phyloP scores from a whole-genome alignment of 768 basidiomycete genomes.

The Mycena polygramma region DNA sequence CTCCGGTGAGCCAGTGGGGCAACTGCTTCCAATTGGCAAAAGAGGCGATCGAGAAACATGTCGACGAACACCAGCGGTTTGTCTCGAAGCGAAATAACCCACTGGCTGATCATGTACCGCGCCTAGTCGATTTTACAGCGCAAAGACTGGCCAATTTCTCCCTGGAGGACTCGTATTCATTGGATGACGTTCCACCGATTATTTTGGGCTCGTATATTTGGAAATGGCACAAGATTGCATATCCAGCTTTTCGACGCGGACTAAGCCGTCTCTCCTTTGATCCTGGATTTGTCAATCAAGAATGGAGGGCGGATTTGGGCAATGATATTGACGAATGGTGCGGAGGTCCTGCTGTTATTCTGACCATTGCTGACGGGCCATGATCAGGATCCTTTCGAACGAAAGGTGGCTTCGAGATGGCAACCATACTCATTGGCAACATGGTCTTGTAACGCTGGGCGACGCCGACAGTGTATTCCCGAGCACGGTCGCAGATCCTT shows the following conservation, averaged over 20 bases:
- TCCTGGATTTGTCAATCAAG: not conserved
- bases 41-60: constrained; percentile 6
- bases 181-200: constrained; percentile 16
- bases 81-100: not conserved
- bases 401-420: constrained; percentile 23
- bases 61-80: not conserved
- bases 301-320: not conserved
- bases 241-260: constrained; percentile 11
- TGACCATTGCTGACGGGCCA: not conserved
- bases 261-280: not conserved
- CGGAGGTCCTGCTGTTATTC: not conserved
- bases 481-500: not conserved
- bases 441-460: constrained; percentile 20
- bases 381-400: constrained; percentile 22
- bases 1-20: constrained; percentile 14
- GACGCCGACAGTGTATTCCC: constrained; percentile 10
- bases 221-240: constrained; percentile 16
- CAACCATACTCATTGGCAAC: constrained; percentile 7
- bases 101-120: not conserved
- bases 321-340: constrained; percentile 27
- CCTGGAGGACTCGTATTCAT: not conserved
- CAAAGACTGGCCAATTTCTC: constrained; percentile 2
- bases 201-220: constrained; percentile 5
- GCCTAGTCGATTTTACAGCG: constrained; percentile 21
- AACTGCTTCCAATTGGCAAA: not conserved